Conservation (phyloP, 805 yeast genomes). For the Ogataea kodamae region DNA sequence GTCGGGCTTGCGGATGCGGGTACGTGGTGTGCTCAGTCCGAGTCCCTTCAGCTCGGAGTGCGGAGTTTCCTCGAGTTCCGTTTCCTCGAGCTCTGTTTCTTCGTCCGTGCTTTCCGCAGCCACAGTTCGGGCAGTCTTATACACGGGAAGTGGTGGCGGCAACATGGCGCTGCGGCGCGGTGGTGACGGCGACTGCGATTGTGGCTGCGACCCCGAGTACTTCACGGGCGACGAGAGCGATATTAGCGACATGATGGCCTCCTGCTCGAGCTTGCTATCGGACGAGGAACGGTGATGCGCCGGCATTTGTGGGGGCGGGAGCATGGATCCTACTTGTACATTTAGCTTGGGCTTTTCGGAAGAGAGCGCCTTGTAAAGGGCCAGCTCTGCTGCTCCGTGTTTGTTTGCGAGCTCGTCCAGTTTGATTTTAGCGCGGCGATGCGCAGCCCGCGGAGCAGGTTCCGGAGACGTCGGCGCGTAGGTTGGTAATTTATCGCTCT, state of each 20-base stretch:
- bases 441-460: conserved; percentile 14
- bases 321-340: conserved; percentile 10
- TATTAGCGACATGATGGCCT: conserved; percentile 54
- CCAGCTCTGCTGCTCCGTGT: conserved; percentile 27
- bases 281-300: conserved; percentile 17
- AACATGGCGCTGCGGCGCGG: conserved; percentile 12
- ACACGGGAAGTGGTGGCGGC: conserved; percentile 12
- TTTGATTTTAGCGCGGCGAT: conserved; percentile 18
- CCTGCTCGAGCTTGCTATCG: conserved; percentile 42
- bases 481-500: conserved; percentile 25
- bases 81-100: conserved; percentile 21
- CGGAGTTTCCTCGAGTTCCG: conserved; percentile 4
- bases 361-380: conserved; percentile 24
- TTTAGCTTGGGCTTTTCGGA: conserved; percentile 21
- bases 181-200: conserved; percentile 21
- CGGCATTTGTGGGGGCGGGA: conserved; percentile 6
- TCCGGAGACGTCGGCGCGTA: conserved; percentile 7
- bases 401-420: conserved; percentile 31
- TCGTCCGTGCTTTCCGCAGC: conserved; percentile 16
- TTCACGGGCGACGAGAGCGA: conserved; percentile 50
- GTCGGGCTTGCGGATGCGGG: too few relatives aligned
- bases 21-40: conserved; percentile 15
- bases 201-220: conserved; percentile 29
- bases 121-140: not conserved
- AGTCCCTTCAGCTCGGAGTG: conserved; percentile 15